Base-by-base conservation (phyloP, 2,329 filamentous ascomycete genomes). In the Penicillium freii region DNA sequence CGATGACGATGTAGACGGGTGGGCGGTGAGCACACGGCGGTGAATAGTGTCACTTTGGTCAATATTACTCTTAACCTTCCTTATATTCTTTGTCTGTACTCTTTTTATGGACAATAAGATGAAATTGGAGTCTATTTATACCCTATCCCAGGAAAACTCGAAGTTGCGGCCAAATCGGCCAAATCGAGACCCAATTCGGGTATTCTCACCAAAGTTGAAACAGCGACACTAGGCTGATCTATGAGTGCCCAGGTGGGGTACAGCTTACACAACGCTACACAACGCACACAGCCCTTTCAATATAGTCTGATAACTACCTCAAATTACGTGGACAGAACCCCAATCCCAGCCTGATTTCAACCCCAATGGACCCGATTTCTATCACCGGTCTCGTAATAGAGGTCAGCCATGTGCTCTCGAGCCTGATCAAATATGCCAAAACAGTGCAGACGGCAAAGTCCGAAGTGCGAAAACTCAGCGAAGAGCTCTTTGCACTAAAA, bases 401-500 rank as follows among this genome's bases (percentile, higher is more conserved):
- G 10, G 58, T 62, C 36, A 51, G 60, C 46, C n/a, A 56, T 25
- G 58, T 65, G 17, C 29, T 65, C 13, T 29, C 54, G 11, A 43
- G 54, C 34, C 38, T 64, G 29, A 63, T 65, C 53, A 42, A 44
- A 23, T 65, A 65, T 45, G 58, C 56, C 43, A 58, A 65, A 55
- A 13, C 58, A 1, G 60, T 63, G 2, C 52, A 61, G 31, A 40
- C 42, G 9, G 60, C 63, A 36, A 64, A 57, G 31, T 47, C 60
- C 13, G 63, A 65, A 23, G 59, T 64, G 21, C 62, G 55, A 15
- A 62, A 57, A 23, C 31, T 65, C 13, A 64, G 57, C 21, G 62
- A 64, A 46, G 63, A 65, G 44, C 50, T 65, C 1, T 64, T 65
- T 56, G 58, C 60, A 17, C 42, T 65, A 1, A 58, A 59, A 11